A percentile compares a stretch with the other conserved stretches of the same genome.
These are phyloP conservation scores for Aspergillus fructus DNA, from an alignment of 2,329 filamentous ascomycete genomes.

Conservation along the genomic window DNA sequence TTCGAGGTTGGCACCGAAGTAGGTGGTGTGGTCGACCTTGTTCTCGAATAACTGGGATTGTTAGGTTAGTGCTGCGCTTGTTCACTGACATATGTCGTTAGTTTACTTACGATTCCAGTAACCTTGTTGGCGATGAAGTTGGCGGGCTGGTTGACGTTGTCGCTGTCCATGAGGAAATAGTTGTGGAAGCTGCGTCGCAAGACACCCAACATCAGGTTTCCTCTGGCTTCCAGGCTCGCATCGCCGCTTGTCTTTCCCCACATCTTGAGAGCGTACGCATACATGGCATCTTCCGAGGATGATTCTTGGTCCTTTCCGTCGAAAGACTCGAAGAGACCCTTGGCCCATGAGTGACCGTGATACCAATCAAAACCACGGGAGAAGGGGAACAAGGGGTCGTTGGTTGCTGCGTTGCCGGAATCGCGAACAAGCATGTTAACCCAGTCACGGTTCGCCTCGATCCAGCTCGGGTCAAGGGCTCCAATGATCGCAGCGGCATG, in stretches of 20 bases:
- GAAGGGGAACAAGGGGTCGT: conserved; percentile 76
- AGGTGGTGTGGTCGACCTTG: conserved; percentile 90
- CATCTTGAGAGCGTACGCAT: conserved; percentile 85
- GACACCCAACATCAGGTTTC: conserved; percentile 80
- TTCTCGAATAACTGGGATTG: conserved; percentile 76
- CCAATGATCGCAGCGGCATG: conserved; percentile 82
- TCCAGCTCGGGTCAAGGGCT: conserved; percentile 73
- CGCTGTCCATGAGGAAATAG: conserved; percentile 77
- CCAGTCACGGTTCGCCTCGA: conserved; percentile 70
- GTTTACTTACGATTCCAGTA: conserved; percentile 52
- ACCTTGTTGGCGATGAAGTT: conserved; percentile 80
- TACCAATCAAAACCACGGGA: conserved; percentile 90
- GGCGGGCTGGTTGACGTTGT: conserved; percentile 70
- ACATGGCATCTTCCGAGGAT: conserved; percentile 86
- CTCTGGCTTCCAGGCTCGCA: conserved; percentile 73
- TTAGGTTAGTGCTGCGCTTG: neutral
- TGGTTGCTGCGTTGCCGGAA: conserved; percentile 69
- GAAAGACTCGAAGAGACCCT: conserved; percentile 52
- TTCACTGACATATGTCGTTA: neutral
- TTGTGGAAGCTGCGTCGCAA: conserved; percentile 69
- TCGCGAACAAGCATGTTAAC: conserved; percentile 85
- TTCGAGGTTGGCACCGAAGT: conserved; percentile 73
- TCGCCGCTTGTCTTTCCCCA: conserved; percentile 83
- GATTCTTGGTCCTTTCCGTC: conserved; percentile 68
- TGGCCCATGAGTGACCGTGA: conserved; percentile 91